These are phyloP conservation scores for Penicillium janthinellum DNA, from an alignment of 2,329 filamentous ascomycete genomes.

Conservation along the genomic window DNA sequence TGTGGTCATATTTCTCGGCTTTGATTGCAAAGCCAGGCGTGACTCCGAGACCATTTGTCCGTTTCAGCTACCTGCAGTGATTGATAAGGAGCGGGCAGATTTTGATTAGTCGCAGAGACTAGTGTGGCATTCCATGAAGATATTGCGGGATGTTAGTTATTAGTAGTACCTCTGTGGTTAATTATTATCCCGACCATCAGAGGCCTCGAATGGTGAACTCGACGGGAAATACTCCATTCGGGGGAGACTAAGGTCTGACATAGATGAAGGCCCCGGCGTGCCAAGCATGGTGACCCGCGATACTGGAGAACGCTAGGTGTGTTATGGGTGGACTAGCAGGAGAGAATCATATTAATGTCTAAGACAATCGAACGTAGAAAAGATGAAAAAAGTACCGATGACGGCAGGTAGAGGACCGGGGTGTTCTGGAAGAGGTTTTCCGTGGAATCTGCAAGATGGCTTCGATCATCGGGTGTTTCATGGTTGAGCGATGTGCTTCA, in stretches of 20 bases:
- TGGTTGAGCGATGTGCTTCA: background rate
- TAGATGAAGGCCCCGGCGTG: slow-evolving; percentile 16
- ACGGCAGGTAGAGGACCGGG: background rate
- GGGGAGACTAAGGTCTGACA: slow-evolving; percentile 19
- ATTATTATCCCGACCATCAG: background rate
- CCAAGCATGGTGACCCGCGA: slow-evolving; percentile 11
- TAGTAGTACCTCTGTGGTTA: background rate
- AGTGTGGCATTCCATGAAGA: background rate
- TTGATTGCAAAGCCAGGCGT: background rate
- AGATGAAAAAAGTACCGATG: background rate
- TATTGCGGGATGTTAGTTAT: background rate
- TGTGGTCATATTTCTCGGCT: background rate
- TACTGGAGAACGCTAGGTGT: background rate
- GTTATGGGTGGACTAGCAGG: background rate
- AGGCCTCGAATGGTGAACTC: background rate
- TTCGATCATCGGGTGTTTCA: slow-evolving; percentile 1
- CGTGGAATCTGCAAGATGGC: background rate
- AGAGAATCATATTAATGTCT: background rate
- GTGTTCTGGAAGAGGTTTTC: background rate
- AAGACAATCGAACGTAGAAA: background rate
- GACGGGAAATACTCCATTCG: slow-evolving; percentile 4
- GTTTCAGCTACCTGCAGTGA: slow-evolving; percentile 6
- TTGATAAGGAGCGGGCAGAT: background rate
- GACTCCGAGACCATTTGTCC: background rate
- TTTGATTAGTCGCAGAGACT: background rate